Conservation (phyloP, 2,329 filamentous ascomycete species). For the Trichoderma guizhouense region DNA sequence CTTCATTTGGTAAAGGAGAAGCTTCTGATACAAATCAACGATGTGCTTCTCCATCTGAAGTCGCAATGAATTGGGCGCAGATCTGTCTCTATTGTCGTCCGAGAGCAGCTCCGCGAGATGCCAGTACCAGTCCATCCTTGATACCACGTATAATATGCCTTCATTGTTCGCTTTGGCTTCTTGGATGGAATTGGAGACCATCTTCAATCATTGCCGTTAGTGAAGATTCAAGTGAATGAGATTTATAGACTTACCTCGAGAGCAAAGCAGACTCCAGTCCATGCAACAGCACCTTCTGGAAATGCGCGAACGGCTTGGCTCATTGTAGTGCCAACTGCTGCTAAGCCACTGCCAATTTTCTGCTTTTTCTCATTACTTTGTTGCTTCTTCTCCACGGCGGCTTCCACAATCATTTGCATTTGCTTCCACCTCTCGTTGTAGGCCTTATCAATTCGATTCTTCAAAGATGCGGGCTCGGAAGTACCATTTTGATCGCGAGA, state of each 20-base stretch:
- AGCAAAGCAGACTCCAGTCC: constrained; percentile 1
- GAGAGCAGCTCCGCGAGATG: not conserved
- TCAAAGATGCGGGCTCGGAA: not conserved
- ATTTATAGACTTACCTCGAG: not conserved
- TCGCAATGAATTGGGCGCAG: not conserved
- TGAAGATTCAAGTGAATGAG: not conserved
- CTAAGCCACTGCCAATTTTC: not conserved
- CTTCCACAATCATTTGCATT: not conserved
- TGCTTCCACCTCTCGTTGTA: not conserved
- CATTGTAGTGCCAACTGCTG: constrained; percentile 12
- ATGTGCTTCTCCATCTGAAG: not conserved
- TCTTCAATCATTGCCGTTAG: not conserved
- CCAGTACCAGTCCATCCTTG: not conserved
- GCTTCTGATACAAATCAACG: not conserved
- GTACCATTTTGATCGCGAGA: not conserved
- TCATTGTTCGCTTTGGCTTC: not conserved
- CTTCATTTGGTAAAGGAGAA: not conserved
- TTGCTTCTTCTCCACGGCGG: not conserved
- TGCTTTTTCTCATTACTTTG: not conserved
- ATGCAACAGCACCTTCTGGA: not conserved
- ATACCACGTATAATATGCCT: not conserved
- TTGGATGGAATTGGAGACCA: not conserved
- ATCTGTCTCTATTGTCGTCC: not conserved
- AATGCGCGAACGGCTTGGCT: not conserved
- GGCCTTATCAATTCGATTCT: not conserved